A percentile compares a stretch with the other conserved stretches of the same genome.
Conservation (phyloP, 352 stramenopile genomes). For the Pythium biforme region DNA sequence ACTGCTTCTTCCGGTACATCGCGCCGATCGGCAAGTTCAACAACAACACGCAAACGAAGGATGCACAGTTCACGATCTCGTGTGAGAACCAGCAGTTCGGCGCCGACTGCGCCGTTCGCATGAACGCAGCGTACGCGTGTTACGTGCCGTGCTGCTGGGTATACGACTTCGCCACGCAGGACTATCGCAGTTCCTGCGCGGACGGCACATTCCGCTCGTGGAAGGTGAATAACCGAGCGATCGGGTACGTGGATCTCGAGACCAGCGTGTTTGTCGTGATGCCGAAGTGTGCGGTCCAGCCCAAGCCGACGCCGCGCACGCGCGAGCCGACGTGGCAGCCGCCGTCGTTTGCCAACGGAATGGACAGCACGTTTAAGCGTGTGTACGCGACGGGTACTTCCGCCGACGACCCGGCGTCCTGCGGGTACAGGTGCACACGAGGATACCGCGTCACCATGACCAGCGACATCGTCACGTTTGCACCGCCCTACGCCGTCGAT, state of each 20-base stretch:
- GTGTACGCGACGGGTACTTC: neutral
- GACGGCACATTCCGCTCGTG: neutral
- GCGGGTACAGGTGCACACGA: neutral
- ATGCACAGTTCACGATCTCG: no score
- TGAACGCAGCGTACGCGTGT: neutral
- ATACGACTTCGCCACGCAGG: neutral
- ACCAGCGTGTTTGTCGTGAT: neutral
- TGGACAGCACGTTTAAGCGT: neutral
- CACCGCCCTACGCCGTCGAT: neutral
- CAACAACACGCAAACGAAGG: no score
- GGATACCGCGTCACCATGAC: neutral
- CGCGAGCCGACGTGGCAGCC: neutral
- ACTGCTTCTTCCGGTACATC: no score
- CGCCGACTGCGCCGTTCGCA: neutral
- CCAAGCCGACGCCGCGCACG: neutral
- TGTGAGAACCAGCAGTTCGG: no score
- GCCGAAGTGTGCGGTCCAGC: neutral
- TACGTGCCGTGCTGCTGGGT: neutral
- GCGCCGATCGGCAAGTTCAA: no score
- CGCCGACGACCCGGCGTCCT: neutral
- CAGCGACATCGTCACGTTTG: neutral
- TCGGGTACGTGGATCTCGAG: neutral
- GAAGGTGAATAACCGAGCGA: neutral
- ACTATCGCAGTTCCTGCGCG: neutral
- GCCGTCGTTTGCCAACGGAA: neutral